Evolutionary conservation across 2,329 filamentous ascomycete genomes (phyloP).

Genomic region (Elsinoe batatas): DNA sequence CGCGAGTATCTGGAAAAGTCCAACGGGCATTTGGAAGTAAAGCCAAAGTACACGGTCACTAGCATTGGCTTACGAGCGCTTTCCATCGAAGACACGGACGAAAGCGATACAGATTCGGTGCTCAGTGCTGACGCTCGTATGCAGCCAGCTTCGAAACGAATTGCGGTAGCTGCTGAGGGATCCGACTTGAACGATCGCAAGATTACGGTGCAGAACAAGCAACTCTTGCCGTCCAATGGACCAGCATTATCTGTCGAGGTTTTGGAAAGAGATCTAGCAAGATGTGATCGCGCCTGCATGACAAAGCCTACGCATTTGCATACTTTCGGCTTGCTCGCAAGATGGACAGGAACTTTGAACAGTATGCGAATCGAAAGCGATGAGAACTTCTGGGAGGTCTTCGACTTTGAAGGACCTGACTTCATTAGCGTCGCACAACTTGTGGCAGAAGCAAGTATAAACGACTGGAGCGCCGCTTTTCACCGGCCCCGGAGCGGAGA

Average conservation of each 20-base stretch:
- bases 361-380: not conserved
- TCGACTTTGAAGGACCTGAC: constrained; percentile 22
- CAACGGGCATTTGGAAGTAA: not conserved
- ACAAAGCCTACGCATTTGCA: not conserved
- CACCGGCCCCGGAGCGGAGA: not conserved
- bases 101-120: constrained; percentile 7
- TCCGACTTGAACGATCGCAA: not conserved
- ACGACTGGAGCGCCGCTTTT: not conserved
- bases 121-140: not conserved
- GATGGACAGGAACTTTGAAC: not conserved
- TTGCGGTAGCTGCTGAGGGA: not conserved
- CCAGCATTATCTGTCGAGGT: not conserved
- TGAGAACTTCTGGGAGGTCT: constrained; percentile 15
- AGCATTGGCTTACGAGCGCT: not conserved
- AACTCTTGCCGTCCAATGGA: not conserved
- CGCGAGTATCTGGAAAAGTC: constrained; percentile 4
- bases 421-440: constrained; percentile 27
- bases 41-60: not conserved
- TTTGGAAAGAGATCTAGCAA: not conserved
- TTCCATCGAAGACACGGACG: constrained; percentile 1
- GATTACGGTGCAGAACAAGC: not conserved
- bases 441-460: constrained; percentile 24
- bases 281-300: not conserved
- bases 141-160: not conserved
- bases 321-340: not conserved